Percentiles rank a stretch among this genome's conserved stretches.
phyloP scores from a whole-genome alignment of 2,329 filamentous ascomycete genomes.

The Xylariaceae sp. region DNA sequence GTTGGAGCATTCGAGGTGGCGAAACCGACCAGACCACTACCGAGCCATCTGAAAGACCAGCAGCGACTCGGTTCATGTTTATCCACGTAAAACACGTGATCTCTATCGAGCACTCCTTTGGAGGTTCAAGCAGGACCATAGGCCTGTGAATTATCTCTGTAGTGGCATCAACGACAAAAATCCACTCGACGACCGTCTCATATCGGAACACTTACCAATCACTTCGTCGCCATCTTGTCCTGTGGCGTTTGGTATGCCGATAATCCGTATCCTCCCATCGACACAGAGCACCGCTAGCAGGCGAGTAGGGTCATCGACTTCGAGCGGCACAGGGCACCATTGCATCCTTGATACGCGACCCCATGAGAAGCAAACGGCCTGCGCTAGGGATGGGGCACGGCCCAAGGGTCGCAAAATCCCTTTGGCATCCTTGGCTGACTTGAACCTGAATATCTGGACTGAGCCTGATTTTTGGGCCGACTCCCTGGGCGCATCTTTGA shows the following conservation, averaged over 20 bases:
- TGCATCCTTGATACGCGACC: constrained; percentile 46
- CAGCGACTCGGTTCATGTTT: constrained; percentile 47
- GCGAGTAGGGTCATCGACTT: constrained; percentile 28
- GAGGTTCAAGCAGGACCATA: constrained; percentile 40
- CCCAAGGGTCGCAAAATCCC: constrained; percentile 33
- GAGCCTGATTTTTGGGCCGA: constrained; percentile 39
- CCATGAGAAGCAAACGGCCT: constrained; percentile 44
- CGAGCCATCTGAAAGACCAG: constrained; percentile 53
- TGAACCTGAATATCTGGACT: constrained; percentile 50
- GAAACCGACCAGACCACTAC: constrained; percentile 52
- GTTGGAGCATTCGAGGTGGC: constrained; percentile 43
- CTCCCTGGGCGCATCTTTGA: constrained; percentile 33
- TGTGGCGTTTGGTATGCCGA: constrained; percentile 35
- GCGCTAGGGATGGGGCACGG: constrained; percentile 34
- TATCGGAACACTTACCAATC: constrained; percentile 36
- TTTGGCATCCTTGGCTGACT: constrained; percentile 26
- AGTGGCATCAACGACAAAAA: constrained; percentile 22
- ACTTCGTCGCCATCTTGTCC: constrained; percentile 23
- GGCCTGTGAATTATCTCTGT: constrained; percentile 42
- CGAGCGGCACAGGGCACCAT: constrained; percentile 46
- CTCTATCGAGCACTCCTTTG: constrained; percentile 41
- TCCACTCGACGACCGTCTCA: background rate
- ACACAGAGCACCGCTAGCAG: constrained; percentile 46
- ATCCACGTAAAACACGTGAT: constrained; percentile 52
- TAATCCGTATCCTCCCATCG: constrained; percentile 46